phyloP scores from a whole-genome alignment of 78 protist species.

The Emiliania huxleyi region DNA sequence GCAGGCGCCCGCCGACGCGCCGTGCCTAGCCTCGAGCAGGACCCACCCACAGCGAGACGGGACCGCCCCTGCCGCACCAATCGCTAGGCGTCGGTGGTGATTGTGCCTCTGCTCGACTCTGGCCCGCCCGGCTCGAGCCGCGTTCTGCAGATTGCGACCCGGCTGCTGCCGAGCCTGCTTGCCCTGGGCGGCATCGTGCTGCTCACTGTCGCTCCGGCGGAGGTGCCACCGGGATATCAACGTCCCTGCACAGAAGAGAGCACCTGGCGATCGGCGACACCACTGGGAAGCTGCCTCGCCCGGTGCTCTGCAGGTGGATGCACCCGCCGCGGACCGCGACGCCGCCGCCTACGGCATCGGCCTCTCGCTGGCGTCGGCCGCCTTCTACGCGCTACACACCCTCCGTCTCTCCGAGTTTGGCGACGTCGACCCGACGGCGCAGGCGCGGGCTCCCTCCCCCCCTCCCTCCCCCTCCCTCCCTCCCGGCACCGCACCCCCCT shows the following conservation, averaged over 20 bases:
- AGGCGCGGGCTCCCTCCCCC: not conserved
- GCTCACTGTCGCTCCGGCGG: not conserved
- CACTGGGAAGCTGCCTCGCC: too few relatives aligned
- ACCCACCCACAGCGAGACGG: too few relatives aligned
- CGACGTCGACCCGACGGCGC: not conserved
- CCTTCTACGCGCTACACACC: not conserved
- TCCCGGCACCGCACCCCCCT: too few relatives aligned
- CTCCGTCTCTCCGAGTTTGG: not conserved
- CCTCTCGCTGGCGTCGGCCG: not conserved
- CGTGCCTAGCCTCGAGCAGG: too few relatives aligned
- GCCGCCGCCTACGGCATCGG: not conserved
- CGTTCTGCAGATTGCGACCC: not conserved
- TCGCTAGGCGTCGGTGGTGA: not conserved
- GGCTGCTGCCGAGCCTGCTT: not conserved
- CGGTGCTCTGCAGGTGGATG: too few relatives aligned
- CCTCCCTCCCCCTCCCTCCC: too few relatives aligned
- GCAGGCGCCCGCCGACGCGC: too few relatives aligned
- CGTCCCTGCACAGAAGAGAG: too few relatives aligned
- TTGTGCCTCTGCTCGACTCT: not conserved
- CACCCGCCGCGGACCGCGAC: too few relatives aligned
- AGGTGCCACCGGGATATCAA: too few relatives aligned
- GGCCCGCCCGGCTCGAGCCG: not conserved
- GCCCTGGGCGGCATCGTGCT: not conserved
- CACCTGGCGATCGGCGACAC: too few relatives aligned
- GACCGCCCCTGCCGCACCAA: too few relatives aligned